These are phyloP conservation scores for Candida broadrunensis DNA, from an alignment of 805 yeast species.

Conservation along the genomic window DNA sequence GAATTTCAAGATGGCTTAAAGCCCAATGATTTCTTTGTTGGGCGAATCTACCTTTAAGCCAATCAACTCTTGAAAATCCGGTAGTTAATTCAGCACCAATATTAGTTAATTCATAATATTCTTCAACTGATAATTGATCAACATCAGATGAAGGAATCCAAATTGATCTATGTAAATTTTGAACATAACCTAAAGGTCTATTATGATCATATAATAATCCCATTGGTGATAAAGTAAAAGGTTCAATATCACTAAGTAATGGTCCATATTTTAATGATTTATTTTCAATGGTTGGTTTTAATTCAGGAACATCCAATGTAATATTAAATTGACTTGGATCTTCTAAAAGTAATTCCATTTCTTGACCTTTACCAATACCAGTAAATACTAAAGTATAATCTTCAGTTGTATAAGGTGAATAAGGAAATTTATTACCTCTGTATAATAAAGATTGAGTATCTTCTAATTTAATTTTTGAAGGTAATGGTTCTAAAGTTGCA, in stretches of 20 bases:
- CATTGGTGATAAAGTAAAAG: constrained; percentile 49
- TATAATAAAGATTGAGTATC: constrained; percentile 61
- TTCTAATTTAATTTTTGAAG: constrained; percentile 56
- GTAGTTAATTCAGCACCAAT: constrained; percentile 63
- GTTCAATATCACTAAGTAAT: constrained; percentile 33
- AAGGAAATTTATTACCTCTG: constrained; percentile 52
- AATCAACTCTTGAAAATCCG: constrained; percentile 81
- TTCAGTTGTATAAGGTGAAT: constrained; percentile 59
- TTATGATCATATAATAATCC: constrained; percentile 63
- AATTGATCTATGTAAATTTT: constrained; percentile 62
- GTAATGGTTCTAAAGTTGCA: constrained; percentile 54
- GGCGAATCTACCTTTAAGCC: constrained; percentile 57
- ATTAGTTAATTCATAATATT: constrained; percentile 78
- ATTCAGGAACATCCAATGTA: constrained; percentile 21
- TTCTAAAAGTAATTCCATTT: constrained; percentile 30
- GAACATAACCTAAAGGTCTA: constrained; percentile 60
- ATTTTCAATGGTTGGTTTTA: constrained; percentile 36
- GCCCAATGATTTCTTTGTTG: constrained; percentile 52
- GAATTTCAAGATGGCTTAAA: constrained; percentile 57
- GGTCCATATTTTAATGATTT: constrained; percentile 57
- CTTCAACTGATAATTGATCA: constrained; percentile 69
- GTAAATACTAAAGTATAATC: constrained; percentile 41
- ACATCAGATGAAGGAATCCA: constrained; percentile 89
- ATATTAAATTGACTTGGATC: constrained; percentile 8
- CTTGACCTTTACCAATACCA: constrained; percentile 49